Conservation (phyloP, 305 asterid species). For the Solanum hybrid region DNA sequence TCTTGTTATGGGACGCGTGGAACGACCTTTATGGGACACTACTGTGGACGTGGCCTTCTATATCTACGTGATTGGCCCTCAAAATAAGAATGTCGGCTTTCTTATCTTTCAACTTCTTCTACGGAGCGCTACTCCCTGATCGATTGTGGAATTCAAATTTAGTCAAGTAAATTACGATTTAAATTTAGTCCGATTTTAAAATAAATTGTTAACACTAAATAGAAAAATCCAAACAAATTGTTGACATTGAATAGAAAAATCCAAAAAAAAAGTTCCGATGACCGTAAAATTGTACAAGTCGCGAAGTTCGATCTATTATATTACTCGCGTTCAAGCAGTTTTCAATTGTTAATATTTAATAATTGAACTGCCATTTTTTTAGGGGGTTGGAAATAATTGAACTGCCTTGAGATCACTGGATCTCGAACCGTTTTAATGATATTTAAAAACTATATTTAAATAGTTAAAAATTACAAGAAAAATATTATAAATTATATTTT, state of each 20-base stretch:
- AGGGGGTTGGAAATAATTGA: background rate
- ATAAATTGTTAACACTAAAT: rapidly evolving
- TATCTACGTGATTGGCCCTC: background rate
- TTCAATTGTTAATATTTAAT: too few species aligned
- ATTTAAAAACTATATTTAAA: background rate
- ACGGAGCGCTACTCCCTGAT: too few species aligned
- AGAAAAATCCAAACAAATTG: too few species aligned
- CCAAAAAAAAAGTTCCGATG: background rate
- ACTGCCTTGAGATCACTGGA: background rate
- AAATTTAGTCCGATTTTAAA: rapidly evolving
- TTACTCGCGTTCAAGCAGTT: background rate
- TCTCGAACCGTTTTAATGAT: background rate
- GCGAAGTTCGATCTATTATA: too few species aligned
- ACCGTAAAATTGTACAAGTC: background rate
- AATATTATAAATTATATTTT: too few species aligned
- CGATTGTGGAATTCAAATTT: too few species aligned
- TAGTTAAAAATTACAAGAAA: too few species aligned
- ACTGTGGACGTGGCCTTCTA: constrained; percentile 32
- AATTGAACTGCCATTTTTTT: background rate
- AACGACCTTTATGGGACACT: background rate
- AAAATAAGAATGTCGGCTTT: background rate
- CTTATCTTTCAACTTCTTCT: background rate
- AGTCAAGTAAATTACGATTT: too few species aligned
- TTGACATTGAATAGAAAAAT: too few species aligned
- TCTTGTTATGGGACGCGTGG: constrained; percentile 28